Percentiles rank a stretch among this genome's conserved stretches.
Conservation (phyloP, 23 red algal genomes). For the Chondrus crispus region DNA sequence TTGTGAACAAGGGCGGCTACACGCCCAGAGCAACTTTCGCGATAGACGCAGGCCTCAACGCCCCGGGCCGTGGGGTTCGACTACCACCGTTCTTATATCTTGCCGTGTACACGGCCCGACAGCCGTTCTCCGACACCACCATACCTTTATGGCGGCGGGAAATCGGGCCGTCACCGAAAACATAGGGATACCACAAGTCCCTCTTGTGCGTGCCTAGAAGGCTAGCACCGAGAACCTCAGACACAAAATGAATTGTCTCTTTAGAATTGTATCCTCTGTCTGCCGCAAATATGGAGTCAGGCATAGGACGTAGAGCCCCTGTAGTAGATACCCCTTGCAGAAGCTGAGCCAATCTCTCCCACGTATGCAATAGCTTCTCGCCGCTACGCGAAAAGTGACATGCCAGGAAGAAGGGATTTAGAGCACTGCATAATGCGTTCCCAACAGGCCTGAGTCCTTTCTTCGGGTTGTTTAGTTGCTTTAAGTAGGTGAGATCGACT, state of each 20-base stretch:
- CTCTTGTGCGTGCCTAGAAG: not conserved
- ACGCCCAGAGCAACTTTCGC: not conserved
- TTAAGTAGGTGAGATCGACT: not conserved
- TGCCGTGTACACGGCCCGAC: not conserved
- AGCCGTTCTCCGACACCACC: not conserved
- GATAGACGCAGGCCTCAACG: not conserved
- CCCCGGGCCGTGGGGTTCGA: not conserved
- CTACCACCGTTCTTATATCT: not conserved
- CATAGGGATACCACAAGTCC: not conserved
- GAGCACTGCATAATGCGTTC: not conserved
- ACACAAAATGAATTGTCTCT: not conserved
- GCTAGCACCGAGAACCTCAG: not conserved
- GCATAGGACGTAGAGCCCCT: not conserved
- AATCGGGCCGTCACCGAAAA: not conserved
- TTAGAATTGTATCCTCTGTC: not conserved
- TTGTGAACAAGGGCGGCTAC: not conserved
- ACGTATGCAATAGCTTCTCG: not conserved
- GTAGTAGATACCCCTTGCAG: not conserved
- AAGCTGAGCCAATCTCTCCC: not conserved
- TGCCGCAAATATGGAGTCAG: not conserved
- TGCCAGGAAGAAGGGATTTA: not conserved
- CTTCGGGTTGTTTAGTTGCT: not conserved
- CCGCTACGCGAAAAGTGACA: not conserved
- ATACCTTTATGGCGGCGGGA: not conserved
- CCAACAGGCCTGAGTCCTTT: not conserved